Evolutionary conservation across 257 asterid genomes (phyloP).

Genomic region (Prunella vulgaris): DNA sequence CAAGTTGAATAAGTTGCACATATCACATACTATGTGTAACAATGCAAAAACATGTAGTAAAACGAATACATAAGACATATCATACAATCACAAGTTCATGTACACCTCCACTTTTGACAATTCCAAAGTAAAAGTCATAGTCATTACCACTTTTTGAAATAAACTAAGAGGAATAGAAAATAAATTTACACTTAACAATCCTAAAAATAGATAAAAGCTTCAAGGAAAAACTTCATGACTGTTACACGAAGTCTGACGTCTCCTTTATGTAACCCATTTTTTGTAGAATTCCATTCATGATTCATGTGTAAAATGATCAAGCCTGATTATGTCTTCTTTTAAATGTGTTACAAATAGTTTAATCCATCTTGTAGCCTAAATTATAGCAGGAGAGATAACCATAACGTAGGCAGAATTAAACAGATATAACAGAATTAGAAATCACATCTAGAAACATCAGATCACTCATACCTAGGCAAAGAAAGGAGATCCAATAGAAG

Average conservation of each 20-base stretch:
- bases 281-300: not conserved
- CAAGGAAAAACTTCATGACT: not conserved
- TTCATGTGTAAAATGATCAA: not conserved
- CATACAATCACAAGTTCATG: not conserved
- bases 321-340: no score
- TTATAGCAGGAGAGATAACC: not conserved
- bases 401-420: not conserved
- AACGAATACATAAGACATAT: constrained; percentile 8
- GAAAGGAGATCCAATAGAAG: not conserved
- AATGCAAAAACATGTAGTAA: not conserved
- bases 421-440: not conserved
- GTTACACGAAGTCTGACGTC: not conserved
- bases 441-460: not conserved
- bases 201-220: not conserved
- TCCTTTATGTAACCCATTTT: no score
- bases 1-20: not conserved
- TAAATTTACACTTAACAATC: not conserved
- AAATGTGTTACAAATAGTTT: not conserved
- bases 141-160: not conserved
- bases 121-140: not conserved
- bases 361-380: not conserved
- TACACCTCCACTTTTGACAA: not conserved
- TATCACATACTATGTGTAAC: not conserved
- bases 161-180: not conserved
- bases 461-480: not conserved